phyloP scores from a whole-genome alignment of 305 asterid species.

The Coffea humblotiana region DNA sequence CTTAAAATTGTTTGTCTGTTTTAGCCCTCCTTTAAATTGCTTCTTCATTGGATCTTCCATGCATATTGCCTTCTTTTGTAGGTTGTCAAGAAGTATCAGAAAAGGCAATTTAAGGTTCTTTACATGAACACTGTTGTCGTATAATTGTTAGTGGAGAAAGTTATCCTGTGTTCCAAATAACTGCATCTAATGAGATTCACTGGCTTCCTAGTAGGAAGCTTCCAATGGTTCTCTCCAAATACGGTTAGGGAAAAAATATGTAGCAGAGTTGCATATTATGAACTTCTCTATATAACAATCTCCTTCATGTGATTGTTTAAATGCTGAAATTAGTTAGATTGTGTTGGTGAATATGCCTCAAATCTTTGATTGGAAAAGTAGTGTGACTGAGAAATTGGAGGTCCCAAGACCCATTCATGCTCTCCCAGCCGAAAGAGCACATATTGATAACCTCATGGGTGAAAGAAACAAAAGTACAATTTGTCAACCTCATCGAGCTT shows the following conservation, averaged over 20 bases:
- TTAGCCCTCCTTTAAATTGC: neutral
- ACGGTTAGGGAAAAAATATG: neutral
- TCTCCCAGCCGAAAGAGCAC: neutral
- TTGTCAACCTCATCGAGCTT: neutral
- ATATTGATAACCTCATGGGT: neutral
- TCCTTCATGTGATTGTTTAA: neutral
- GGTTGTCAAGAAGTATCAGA: neutral
- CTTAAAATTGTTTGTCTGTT: neutral
- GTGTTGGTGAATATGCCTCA: neutral
- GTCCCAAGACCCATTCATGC: neutral
- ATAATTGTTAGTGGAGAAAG: neutral
- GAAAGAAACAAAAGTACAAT: neutral
- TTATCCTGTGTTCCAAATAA: neutral
- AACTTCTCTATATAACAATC: neutral
- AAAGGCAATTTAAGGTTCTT: neutral
- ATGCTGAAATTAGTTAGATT: conserved; percentile 1
- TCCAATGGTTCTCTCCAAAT: neutral
- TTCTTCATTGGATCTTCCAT: neutral
- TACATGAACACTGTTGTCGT: neutral
- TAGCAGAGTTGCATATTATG: neutral
- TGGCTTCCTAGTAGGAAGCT: neutral
- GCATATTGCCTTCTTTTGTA: neutral
- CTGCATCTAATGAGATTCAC: neutral
- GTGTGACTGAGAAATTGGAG: neutral
- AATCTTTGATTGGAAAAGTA: neutral